phyloP scores from a whole-genome alignment of 345 rosid species.

The Arabidopsis suecica region DNA sequence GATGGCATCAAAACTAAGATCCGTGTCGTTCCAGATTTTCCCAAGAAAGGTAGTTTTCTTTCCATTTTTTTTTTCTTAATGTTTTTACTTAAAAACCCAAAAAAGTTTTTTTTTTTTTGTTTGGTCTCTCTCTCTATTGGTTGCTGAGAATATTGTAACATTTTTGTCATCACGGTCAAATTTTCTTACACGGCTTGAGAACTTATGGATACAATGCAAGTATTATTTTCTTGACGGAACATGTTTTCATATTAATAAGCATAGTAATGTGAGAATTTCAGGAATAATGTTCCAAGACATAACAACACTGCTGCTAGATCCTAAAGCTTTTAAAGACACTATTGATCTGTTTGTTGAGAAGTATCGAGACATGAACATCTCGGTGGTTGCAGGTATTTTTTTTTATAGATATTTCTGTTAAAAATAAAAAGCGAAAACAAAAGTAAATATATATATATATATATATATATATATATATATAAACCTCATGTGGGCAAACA shows the following conservation, averaged over 20 bases:
- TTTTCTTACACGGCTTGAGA: background rate
- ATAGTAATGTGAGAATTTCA: slow-evolving; percentile 33
- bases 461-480: no score
- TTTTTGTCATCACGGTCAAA: background rate
- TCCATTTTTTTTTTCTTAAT: background rate
- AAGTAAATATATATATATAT: no score
- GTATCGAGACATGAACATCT: slow-evolving; percentile 57
- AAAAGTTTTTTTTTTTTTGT: background rate
- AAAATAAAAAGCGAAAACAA: background rate
- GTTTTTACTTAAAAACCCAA: background rate
- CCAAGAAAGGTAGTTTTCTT: slow-evolving; percentile 63
- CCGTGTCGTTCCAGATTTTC: slow-evolving; percentile 89
- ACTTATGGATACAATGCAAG: slow-evolving; percentile 1
- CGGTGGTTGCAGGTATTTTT: slow-evolving; percentile 68
- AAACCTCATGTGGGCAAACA: background rate
- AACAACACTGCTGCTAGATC: slow-evolving; percentile 66
- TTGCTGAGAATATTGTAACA: slow-evolving; percentile 4
- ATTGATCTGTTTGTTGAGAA: slow-evolving; percentile 76
- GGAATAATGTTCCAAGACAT: slow-evolving; percentile 85
- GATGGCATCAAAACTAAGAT: slow-evolving; percentile 70
- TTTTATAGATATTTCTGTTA: background rate
- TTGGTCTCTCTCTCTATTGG: background rate
- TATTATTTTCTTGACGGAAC: background rate
- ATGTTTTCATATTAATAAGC: background rate
- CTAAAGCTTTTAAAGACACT: slow-evolving; percentile 65